A percentile compares a stretch with the other conserved stretches of the same genome.
Evolutionary conservation across 495 filamentous ascomycete species (phyloP).

Genomic region (Glonium stellatum): DNA sequence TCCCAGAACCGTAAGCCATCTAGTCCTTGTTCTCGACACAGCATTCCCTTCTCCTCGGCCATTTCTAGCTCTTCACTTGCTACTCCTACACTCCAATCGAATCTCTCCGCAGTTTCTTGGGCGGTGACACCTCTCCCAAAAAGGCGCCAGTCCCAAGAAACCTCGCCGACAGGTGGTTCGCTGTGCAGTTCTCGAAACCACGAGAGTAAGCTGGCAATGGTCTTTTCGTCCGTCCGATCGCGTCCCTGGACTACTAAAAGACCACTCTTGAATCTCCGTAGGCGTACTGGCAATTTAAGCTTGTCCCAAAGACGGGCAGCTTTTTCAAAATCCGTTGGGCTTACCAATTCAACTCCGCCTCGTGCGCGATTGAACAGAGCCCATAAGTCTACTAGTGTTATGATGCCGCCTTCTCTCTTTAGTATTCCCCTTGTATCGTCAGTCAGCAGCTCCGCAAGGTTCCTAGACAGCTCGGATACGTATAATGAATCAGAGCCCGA

Average conservation of each 20-base stretch:
- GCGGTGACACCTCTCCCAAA: slow-evolving; percentile 85
- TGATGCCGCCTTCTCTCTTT: slow-evolving; percentile 80
- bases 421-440: slow-evolving; percentile 81
- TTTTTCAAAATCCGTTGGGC: slow-evolving; percentile 84
- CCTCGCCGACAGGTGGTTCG: slow-evolving; percentile 54
- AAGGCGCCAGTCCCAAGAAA: slow-evolving; percentile 64
- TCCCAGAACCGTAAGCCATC: slow-evolving; percentile 41
- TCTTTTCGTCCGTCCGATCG: slow-evolving; percentile 88
- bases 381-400: slow-evolving; percentile 94
- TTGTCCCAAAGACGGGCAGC: slow-evolving; percentile 84
- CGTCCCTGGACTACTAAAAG: slow-evolving; percentile 83
- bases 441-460: slow-evolving; percentile 87
- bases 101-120: slow-evolving; percentile 79
- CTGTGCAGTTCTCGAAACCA: slow-evolving; percentile 72
- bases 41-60: slow-evolving; percentile 46
- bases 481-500: slow-evolving; percentile 53
- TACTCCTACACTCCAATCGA: slow-evolving; percentile 98
- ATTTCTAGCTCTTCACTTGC: slow-evolving; percentile 93
- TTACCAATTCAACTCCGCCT: slow-evolving; percentile 89
- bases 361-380: slow-evolving; percentile 94
- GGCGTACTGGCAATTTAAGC: slow-evolving; percentile 74
- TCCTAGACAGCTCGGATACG: slow-evolving; percentile 73
- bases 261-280: slow-evolving; percentile 85
- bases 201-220: slow-evolving; percentile 61
- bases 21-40: slow-evolving; percentile 39